A percentile compares a stretch with the other conserved stretches of the same genome.
phyloP scores from a whole-genome alignment of 2,329 filamentous ascomycete species.

The Fonsecaea pedrosoi region DNA sequence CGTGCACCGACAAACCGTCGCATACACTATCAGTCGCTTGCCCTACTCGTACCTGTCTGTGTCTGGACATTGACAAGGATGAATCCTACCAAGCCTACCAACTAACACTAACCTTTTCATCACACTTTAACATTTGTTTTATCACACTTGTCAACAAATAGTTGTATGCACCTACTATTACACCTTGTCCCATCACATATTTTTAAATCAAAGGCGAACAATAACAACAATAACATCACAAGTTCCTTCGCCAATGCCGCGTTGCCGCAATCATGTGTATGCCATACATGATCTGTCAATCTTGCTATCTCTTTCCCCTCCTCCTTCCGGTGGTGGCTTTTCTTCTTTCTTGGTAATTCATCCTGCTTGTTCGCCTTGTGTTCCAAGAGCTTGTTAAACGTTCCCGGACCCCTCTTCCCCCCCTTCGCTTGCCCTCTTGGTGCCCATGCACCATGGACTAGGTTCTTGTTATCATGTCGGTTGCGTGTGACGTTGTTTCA shows the following conservation, averaged over 20 bases:
- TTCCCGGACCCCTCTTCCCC: too few relatives aligned
- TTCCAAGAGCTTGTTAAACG: slow-evolving; percentile 4
- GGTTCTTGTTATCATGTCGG: background rate
- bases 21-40: background rate
- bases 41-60: background rate
- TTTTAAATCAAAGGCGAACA: background rate
- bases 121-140: background rate
- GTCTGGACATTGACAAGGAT: background rate
- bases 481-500: slow-evolving; percentile 1
- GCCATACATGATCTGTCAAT: too few relatives aligned
- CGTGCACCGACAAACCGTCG: background rate
- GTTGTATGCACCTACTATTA: slow-evolving; percentile 18
- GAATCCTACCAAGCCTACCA: too few relatives aligned
- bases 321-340: background rate
- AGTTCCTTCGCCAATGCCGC: background rate
- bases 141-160: slow-evolving; percentile 21
- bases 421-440: background rate
- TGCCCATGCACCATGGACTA: background rate
- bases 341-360: background rate
- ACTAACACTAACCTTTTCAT: slow-evolving; percentile 1
- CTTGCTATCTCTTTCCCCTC: background rate
- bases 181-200: slow-evolving; percentile 2
- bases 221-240: background rate
- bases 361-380: slow-evolving; percentile 8
- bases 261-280: background rate